Evolutionary conservation across 331 rosid species (phyloP).

Genomic region (Pyracantha coccinea): DNA sequence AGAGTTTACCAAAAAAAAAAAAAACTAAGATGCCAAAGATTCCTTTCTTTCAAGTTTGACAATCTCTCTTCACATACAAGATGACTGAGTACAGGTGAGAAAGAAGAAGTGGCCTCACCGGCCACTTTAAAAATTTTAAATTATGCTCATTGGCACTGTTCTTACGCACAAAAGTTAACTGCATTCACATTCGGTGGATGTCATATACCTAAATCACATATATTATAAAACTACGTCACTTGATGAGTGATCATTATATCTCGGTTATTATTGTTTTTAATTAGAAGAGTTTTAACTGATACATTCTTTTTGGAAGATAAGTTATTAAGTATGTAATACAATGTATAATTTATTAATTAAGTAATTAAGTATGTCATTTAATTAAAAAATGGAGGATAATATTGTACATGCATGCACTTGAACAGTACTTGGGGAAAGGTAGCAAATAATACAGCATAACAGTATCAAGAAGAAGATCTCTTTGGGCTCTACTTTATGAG

Average conservation of each 20-base stretch:
- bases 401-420: neutral
- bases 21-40: conserved; percentile 21
- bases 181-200: too few species aligned
- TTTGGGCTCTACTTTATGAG: conserved; percentile 7
- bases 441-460: too few species aligned
- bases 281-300: neutral
- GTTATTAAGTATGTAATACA: neutral
- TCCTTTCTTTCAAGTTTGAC: conserved; percentile 3
- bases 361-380: neutral
- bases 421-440: neutral
- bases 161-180: too few species aligned
- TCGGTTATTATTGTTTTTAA: neutral
- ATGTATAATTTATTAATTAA: neutral
- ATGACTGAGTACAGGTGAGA: neutral
- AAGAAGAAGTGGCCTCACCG: conserved; percentile 28
- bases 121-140: neutral
- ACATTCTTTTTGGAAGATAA: neutral
- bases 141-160: too few species aligned
- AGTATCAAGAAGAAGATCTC: conserved; percentile 24
- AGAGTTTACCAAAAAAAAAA: too few species aligned
- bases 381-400: neutral
- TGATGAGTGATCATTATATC: neutral
- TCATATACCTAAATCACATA: too few species aligned
- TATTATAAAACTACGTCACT: neutral
- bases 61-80: conserved; percentile 8